These are phyloP conservation scores for Anthracocystis setariae DNA, from an alignment of 1,284 basidiomycete genomes.

Conservation along the genomic window DNA sequence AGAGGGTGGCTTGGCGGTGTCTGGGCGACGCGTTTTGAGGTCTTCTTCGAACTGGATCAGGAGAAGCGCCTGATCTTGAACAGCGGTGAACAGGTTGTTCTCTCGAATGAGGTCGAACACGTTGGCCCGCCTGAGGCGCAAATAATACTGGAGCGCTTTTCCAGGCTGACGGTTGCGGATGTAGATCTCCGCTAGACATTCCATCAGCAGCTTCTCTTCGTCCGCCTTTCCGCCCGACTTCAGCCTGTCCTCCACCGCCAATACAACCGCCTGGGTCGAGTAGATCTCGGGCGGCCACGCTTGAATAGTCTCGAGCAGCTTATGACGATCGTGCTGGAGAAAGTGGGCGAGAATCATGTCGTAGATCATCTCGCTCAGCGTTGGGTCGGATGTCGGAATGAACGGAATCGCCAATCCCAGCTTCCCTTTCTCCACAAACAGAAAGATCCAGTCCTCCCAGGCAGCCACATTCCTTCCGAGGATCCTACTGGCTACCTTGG, in stretches of 20 bases:
- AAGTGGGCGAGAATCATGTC: slow-evolving; percentile 94
- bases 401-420: slow-evolving; percentile 87
- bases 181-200: slow-evolving; percentile 91
- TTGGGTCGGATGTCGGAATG: slow-evolving; percentile 84
- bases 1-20: background rate
- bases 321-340: slow-evolving; percentile 79
- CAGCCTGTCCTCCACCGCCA: slow-evolving; percentile 84
- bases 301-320: slow-evolving; percentile 80
- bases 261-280: slow-evolving; percentile 84
- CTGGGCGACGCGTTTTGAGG: slow-evolving; percentile 71
- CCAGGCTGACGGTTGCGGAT: slow-evolving; percentile 88
- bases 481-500: slow-evolving; percentile 84
- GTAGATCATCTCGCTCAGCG: slow-evolving; percentile 85
- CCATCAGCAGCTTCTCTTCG: slow-evolving; percentile 77
- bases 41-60: slow-evolving; percentile 95
- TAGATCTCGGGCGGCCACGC: slow-evolving; percentile 93
- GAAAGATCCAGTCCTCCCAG: slow-evolving; percentile 96
- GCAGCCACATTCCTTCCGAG: slow-evolving; percentile 80
- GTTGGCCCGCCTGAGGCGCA: slow-evolving; percentile 83
- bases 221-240: slow-evolving; percentile 55
- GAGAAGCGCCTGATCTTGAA: slow-evolving; percentile 89
- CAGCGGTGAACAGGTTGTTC: slow-evolving; percentile 91
- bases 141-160: slow-evolving; percentile 88
- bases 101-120: slow-evolving; percentile 96
- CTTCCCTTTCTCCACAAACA: slow-evolving; percentile 84